phyloP scores from a whole-genome alignment of 345 rosid species.

The Murraya paniculata region DNA sequence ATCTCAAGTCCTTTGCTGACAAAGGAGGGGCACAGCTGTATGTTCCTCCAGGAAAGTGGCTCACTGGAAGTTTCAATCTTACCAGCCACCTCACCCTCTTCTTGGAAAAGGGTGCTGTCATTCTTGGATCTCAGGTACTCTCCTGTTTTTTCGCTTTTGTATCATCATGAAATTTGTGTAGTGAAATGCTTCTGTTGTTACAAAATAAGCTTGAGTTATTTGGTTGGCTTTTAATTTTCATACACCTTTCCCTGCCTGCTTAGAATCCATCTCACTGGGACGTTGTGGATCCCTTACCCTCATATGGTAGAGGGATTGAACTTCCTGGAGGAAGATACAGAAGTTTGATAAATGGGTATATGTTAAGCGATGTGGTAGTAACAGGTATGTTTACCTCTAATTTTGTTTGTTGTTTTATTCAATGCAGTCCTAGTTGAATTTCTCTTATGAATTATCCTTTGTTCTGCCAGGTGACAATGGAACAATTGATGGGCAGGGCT shows the following conservation, averaged over 20 bases:
- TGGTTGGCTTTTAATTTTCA: not conserved
- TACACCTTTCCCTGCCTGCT: slow-evolving; percentile 15
- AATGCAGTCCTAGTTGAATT: not conserved
- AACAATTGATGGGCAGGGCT: slow-evolving; percentile 88
- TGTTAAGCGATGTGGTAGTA: slow-evolving; percentile 68
- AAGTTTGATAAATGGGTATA: slow-evolving; percentile 82
- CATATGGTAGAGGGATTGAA: slow-evolving; percentile 86
- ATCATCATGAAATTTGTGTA: not conserved
- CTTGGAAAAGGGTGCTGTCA: slow-evolving; percentile 80
- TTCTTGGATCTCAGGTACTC: slow-evolving; percentile 87
- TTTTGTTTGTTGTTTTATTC: not conserved
- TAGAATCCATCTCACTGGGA: slow-evolving; percentile 89
- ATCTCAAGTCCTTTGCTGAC: slow-evolving; percentile 90
- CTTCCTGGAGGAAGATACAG: slow-evolving; percentile 72
- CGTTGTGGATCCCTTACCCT: slow-evolving; percentile 70
- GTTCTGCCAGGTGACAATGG: slow-evolving; percentile 71
- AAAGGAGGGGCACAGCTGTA: slow-evolving; percentile 99
- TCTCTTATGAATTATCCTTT: not conserved
- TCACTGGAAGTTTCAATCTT: slow-evolving; percentile 88
- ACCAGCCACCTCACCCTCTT: slow-evolving; percentile 97
- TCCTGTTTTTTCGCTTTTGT: not conserved
- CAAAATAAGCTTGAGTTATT: not conserved
- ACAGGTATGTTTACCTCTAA: slow-evolving; percentile 46
- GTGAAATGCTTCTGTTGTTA: not conserved
- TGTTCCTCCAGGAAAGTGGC: slow-evolving; percentile 87